A percentile compares a stretch with the other conserved stretches of the same genome.
These are phyloP conservation scores for Phycomyces nitens DNA, from an alignment of 192 early-diverging fungal genomes.

Conservation along the genomic window DNA sequence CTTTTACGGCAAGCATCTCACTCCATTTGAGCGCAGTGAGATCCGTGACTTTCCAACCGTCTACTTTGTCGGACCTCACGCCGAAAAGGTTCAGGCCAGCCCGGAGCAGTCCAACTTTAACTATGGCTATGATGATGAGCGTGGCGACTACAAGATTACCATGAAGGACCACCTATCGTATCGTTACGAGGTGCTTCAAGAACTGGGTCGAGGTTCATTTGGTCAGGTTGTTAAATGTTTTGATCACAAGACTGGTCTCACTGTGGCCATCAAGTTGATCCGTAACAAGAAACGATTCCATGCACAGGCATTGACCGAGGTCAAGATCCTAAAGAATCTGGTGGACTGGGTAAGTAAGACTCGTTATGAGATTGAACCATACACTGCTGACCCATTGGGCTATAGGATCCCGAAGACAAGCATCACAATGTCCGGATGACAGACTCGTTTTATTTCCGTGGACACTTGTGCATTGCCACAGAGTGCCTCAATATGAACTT, in stretches of 20 bases:
- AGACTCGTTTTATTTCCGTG: conserved; percentile 91
- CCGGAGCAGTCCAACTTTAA: conserved; percentile 55
- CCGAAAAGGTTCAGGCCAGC: conserved; percentile 56
- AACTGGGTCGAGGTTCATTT: conserved; percentile 93
- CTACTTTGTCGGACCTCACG: conserved; percentile 85
- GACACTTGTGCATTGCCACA: conserved; percentile 92
- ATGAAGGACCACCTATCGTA: conserved; percentile 86
- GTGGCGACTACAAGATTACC: conserved; percentile 88
- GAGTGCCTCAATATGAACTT: conserved; percentile 93
- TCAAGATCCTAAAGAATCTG: conserved; percentile 87
- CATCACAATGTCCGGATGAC: conserved; percentile 86
- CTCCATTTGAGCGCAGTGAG: conserved; percentile 83
- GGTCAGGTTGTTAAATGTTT: conserved; percentile 92
- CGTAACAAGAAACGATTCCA: conserved; percentile 96
- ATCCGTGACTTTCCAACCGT: conserved; percentile 78
- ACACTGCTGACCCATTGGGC: conserved; percentile 8
- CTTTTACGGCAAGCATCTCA: conserved; percentile 70
- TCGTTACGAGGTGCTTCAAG: conserved; percentile 88
- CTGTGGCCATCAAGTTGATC: conserved; percentile 92
- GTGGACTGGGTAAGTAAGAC: conserved; percentile 64
- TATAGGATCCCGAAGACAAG: conserved; percentile 74
- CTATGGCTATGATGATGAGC: conserved; percentile 84
- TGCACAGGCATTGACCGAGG: conserved; percentile 89
- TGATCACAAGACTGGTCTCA: conserved; percentile 86
- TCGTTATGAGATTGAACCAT: background rate